These are phyloP conservation scores for Cudoniella acicularis DNA, from an alignment of 495 filamentous ascomycete genomes.

Conservation along the genomic window DNA sequence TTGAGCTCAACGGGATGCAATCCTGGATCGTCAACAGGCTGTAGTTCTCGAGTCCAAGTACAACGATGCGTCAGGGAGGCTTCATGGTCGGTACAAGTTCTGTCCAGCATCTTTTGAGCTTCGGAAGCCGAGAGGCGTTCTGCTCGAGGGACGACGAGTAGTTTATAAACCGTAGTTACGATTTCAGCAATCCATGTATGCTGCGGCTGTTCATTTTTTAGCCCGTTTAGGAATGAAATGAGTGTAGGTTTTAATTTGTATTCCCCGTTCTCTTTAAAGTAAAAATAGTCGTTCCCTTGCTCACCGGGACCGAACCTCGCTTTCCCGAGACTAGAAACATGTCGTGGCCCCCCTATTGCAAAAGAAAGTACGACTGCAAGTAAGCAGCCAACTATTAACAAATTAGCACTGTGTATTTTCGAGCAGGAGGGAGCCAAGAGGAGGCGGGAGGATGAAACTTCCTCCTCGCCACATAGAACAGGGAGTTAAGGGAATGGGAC, in stretches of 20 bases:
- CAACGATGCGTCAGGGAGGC: too few relatives aligned
- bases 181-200: conserved; percentile 5
- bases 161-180: neutral
- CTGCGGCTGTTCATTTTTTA: neutral
- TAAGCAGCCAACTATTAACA: conserved; percentile 12
- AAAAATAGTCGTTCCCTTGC: conserved; percentile 9
- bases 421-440: too few relatives aligned
- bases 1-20: too few relatives aligned
- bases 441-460: too few relatives aligned
- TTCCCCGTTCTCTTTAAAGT: neutral
- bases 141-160: neutral
- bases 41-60: too few relatives aligned
- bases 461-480: too few relatives aligned
- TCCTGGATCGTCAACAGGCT: too few relatives aligned
- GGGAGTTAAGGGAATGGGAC: too few relatives aligned
- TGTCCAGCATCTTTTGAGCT: neutral
- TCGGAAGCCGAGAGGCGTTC: neutral
- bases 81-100: neutral
- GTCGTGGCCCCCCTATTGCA: conserved; percentile 1
- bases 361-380: conserved; percentile 7
- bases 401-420: too few relatives aligned
- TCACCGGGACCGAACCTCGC: neutral
- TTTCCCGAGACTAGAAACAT: neutral
- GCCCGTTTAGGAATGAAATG: neutral
- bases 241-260: neutral